Percentiles rank a stretch among this genome's conserved stretches.
Evolutionary conservation across 2,329 filamentous ascomycete genomes (phyloP).

Genomic region (Colletotrichum paranaense): DNA sequence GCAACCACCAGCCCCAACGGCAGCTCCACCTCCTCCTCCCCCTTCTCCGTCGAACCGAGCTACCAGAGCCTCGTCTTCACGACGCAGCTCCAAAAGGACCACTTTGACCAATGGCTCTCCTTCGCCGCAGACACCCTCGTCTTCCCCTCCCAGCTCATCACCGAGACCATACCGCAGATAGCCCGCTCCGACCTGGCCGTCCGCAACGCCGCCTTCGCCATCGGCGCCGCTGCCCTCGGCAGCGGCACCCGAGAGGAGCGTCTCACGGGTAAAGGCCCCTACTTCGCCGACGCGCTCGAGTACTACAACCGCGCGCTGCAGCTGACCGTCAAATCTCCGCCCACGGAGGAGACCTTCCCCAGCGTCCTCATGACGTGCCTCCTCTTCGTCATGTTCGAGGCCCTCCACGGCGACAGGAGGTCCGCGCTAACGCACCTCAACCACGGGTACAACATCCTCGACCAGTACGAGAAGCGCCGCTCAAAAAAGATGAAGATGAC

Average conservation of each 20-base stretch:
- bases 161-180: slow-evolving; percentile 36
- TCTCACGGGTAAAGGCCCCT: background rate
- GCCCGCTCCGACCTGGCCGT: slow-evolving; percentile 39
- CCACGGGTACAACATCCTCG: slow-evolving; percentile 41
- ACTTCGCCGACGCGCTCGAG: slow-evolving; percentile 11
- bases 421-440: slow-evolving; percentile 53
- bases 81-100: slow-evolving; percentile 24
- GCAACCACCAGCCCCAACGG: background rate
- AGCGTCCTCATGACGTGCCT: slow-evolving; percentile 48
- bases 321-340: background rate
- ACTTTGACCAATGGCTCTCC: slow-evolving; percentile 25
- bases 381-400: slow-evolving; percentile 54
- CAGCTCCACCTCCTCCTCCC: slow-evolving; percentile 14
- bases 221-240: slow-evolving; percentile 44
- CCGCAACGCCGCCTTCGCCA: slow-evolving; percentile 52
- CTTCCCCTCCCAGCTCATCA: slow-evolving; percentile 29
- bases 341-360: slow-evolving; percentile 4
- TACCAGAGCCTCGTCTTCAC: slow-evolving; percentile 27
- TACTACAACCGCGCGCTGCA: slow-evolving; percentile 25
- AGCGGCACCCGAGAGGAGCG: slow-evolving; percentile 20
- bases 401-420: slow-evolving; percentile 51
- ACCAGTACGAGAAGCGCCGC: slow-evolving; percentile 11
- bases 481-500: background rate
- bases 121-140: slow-evolving; percentile 15
- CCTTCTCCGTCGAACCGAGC: slow-evolving; percentile 14